Evolutionary conservation across 2,329 filamentous ascomycete genomes (phyloP), one percentile per base, ranked within the genome.

Genomic region (Elsinoe fawcettii): DNA sequence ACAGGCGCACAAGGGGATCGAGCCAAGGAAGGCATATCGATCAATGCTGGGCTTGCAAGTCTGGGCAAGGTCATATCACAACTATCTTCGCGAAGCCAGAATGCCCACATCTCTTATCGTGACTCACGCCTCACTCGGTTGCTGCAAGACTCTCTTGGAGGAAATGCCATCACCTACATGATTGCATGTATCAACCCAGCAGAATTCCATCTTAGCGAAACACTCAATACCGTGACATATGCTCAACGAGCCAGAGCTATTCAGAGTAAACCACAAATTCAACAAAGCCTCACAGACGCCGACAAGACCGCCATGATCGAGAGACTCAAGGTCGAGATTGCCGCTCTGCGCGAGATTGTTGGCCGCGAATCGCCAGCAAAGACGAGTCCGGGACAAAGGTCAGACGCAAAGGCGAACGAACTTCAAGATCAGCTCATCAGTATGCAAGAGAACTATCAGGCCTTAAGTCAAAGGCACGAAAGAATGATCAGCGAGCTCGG

Each of bases 121-220:
- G 93, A 99, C 74, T 97, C 93, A n/a, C 91, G 90, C 70, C 83
- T 99, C 64, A 99, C 93, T 9, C 86, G 93, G 59, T 79, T 99
- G 22, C 81, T 99, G 16, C 93, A 99, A 76, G 93, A 99, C 72
- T 99, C 93, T 0, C 79, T 99, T 4, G 93, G 93, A 58, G 93
- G 93, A 3, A 97, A 95, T 69, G 93, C 93, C 34, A 95, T 96
- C 69, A 99, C 93, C 0, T 99, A 97, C 74, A 97, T 99, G 93
- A 93, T 99, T 74, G 93, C 93, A 7, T 99, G 93, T 73, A 91
- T 99, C 27, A 99, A 92, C 1, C 92, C 91, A 0, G 90, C 92
- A 12, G 91, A 96, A 69, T 99, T 99, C 69, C 93, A 99, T 70
- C 77, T 99, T 44, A 97, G 91, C 74, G 93, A 99, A 74, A 97